Base-by-base conservation (phyloP, 2,329 filamentous ascomycete species). In the Elsinoe fawcettii region DNA sequence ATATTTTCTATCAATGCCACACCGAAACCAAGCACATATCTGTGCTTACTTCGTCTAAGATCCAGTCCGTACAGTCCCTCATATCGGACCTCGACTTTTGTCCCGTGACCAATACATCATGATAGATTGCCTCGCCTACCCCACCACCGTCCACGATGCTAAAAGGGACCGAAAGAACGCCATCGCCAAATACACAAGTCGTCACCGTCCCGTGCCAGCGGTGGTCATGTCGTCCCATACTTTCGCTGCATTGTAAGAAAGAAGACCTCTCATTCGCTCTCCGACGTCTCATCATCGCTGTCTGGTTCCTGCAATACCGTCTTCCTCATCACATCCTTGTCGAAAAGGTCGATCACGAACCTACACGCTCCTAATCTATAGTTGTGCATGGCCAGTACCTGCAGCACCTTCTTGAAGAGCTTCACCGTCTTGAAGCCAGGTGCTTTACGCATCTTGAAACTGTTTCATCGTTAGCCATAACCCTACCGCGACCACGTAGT, bases 321-420 rank as follows among this genome's bases (percentile, higher is more conserved):
- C 62, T 83, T 82, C 61, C 90, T 80, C 72, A 97, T 79, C 43
- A 97, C 88, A 59, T 82, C 85, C 72, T 92, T 93, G 66, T 97
- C 92, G 66, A 99, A 99, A 20, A 99, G 74, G 68, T 97, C 93
- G 59, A 97, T 85, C 34, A 96, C 87, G 73, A 96, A 91, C 46
- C 92, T 85, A 60, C 92, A 86, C 25, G 95, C 87, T 1, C 86
- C 86, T 1, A 99, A 79, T 20, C 90, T 83, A 71, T 93, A 97
- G 68, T 95, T 90, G 65, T 96, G 92, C 63, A 83, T 85, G 70
- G 96, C 90, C 59, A 99, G 79, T 51, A 97, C 78, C 7, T 83
- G 81, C 76, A 99, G 85, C 47, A 93, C 85, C 66, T 90, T 88
- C 63, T 85, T 85, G 75, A 97, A 97, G 41, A 99, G 80, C 4